Evolutionary conservation across 352 stramenopile species (phyloP).

Genomic region (Blastocystis sp.): DNA sequence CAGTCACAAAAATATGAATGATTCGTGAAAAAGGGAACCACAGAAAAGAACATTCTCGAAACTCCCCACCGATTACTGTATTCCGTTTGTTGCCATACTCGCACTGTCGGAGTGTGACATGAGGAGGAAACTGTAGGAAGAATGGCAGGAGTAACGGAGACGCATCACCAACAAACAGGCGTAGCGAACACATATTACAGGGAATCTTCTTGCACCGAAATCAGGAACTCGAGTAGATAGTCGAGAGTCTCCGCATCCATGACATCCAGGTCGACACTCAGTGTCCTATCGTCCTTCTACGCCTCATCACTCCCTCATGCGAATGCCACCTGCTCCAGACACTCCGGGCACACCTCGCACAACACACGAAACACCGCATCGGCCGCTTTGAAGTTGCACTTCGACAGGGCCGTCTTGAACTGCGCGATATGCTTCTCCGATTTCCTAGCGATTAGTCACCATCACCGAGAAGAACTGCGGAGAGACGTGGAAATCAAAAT

Average conservation of each 20-base stretch:
- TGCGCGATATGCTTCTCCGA: not conserved
- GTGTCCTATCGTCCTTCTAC: constrained; percentile 21
- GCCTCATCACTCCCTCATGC: not conserved
- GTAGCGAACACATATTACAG: not conserved
- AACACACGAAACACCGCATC: constrained; percentile 1
- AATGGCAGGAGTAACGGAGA: not conserved
- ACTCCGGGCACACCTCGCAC: constrained; percentile 22
- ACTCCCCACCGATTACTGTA: not conserved
- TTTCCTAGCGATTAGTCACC: constrained; percentile 29
- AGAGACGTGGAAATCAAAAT: constrained; percentile 28
- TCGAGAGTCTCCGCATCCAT: constrained; percentile 29
- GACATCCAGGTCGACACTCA: not conserved
- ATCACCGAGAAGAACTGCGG: not conserved
- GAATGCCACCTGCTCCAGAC: not conserved
- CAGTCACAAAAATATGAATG: constrained; percentile 39
- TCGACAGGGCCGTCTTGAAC: not conserved
- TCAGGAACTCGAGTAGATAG: constrained; percentile 52
- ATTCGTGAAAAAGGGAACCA: not conserved
- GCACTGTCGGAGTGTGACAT: too few species aligned
- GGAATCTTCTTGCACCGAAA: constrained; percentile 3
- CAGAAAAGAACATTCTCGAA: constrained; percentile 64
- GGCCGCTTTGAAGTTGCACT: not conserved
- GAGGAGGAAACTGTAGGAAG: too few species aligned
- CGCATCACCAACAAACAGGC: not conserved
- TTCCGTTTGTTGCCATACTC: too few species aligned